phyloP scores from a whole-genome alignment of 1,284 basidiomycete species.

The Cryptococcus deneoformans region DNA sequence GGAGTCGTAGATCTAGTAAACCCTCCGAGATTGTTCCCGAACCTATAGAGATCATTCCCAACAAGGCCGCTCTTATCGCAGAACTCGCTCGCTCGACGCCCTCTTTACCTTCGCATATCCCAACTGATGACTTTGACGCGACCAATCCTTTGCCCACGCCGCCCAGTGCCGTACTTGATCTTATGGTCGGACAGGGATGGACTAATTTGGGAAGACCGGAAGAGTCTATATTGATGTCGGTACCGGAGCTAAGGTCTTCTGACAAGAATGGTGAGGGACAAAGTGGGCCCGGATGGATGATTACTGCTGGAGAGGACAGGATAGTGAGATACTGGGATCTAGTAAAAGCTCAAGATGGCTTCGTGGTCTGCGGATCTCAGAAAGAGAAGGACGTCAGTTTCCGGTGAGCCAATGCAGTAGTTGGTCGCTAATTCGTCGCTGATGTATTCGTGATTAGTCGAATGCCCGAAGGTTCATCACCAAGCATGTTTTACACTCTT shows the following conservation, averaged over 20 bases:
- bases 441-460: conserved; percentile 1
- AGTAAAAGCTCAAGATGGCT: conserved; percentile 28
- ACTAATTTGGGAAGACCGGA: conserved; percentile 21
- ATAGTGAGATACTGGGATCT: conserved; percentile 47
- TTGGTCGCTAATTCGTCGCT: neutral
- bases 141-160: conserved; percentile 10
- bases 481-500: conserved; percentile 28
- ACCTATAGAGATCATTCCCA: conserved; percentile 20
- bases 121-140: conserved; percentile 8
- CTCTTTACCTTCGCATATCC: conserved; percentile 9
- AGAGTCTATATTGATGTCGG: conserved; percentile 21
- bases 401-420: conserved; percentile 16
- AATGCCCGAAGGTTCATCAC: conserved; percentile 1
- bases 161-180: conserved; percentile 18
- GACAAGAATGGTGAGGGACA: conserved; percentile 1
- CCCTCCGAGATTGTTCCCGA: conserved; percentile 3
- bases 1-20: conserved; percentile 22
- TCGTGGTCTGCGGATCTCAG: conserved; percentile 43
- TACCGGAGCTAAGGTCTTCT: conserved; percentile 14
- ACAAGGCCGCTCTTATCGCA: conserved; percentile 29
- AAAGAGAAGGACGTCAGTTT: conserved; percentile 46
- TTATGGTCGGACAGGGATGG: conserved; percentile 32
- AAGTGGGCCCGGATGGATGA: conserved; percentile 33
- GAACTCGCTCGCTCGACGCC: conserved; percentile 21
- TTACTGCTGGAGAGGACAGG: conserved; percentile 45